Base-by-base conservation (phyloP, 2,329 filamentous ascomycete genomes). In the Pyrenophora seminiperda region DNA sequence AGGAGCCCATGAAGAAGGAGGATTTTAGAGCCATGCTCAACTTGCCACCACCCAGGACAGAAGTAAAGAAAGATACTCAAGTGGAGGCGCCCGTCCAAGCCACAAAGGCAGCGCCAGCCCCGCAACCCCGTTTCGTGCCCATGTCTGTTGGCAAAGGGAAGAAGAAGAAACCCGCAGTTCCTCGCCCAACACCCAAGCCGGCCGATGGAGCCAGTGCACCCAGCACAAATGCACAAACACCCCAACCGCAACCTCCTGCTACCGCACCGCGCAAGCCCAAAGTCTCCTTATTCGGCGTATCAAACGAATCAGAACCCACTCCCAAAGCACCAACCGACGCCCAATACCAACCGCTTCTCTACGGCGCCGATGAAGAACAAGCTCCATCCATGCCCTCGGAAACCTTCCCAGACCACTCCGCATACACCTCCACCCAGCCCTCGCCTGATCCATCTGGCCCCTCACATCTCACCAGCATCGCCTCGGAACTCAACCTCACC, bases 101-200 rank as follows among this genome's bases (percentile, higher is more conserved):
- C 2, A 9, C 41, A 63, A 84, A 84, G 63, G 73, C 5, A 10
- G 38, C 30, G 17, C 11, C 81, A 19, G 81, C 81, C n/a, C 78
- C 36, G 4, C 34, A 40, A 24, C 84, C 91, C 10, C 83, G 72
- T 89, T 97, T 97, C 73, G 89, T 87, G 68, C 93, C 93, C 3
- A 77, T 97, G 30, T 96, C 92, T 1, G 91, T 97, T 11, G 84
- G 86, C 13, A 82, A 90, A 54, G 90, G 88, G 56, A 81, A 85
- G 22, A 83, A 82, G 56, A 72, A 69, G 56, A 61, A 66, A 33
- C 46, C 57, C 3, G 34, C 54, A 3, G 51, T 44, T 6, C 47
- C 58, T 29, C 54, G 49, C 14, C 41, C 63, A 22, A 41, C 40
- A 14, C 41, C 40, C 22, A 13, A 48, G 19, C 19, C 49, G 3